phyloP scores from a whole-genome alignment of 495 filamentous ascomycete genomes.

The Pseudoneurospora amorphoporcata region DNA sequence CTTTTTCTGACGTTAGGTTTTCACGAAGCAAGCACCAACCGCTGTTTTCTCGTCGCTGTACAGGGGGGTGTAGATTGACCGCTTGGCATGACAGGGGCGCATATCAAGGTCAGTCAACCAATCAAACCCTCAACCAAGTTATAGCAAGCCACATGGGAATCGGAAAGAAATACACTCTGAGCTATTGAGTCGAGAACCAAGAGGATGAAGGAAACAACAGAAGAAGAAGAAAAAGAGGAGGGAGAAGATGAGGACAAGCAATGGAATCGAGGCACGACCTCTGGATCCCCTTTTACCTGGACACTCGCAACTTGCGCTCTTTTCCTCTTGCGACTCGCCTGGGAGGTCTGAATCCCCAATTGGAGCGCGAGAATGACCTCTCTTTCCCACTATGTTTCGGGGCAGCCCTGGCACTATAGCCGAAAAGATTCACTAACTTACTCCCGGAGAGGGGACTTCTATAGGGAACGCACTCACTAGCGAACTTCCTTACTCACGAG shows the following conservation, averaged over 20 bases:
- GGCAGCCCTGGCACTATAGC: neutral
- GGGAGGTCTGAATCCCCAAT: neutral
- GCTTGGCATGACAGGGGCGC: slow-evolving; percentile 24
- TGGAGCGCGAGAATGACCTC: neutral
- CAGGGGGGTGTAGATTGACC: slow-evolving; percentile 17
- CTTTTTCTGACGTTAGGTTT: slow-evolving; percentile 4
- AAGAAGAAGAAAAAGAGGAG: neutral
- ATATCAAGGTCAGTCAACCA: slow-evolving; percentile 22
- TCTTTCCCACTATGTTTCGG: neutral
- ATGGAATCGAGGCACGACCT: neutral
- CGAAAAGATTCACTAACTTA: neutral
- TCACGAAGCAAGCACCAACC: neutral
- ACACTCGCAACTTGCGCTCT: neutral
- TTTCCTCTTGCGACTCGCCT: neutral
- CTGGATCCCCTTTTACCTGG: neutral
- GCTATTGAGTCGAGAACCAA: neutral
- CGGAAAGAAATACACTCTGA: neutral
- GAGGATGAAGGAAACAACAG: neutral
- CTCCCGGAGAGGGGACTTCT: neutral
- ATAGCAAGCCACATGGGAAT: slow-evolving; percentile 9
- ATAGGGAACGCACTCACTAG: slow-evolving; percentile 16
- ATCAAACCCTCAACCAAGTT: slow-evolving; percentile 15
- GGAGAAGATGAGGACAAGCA: neutral
- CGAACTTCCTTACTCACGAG: slow-evolving; percentile 12
- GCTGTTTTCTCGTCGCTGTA: slow-evolving; percentile 4